phyloP scores from a whole-genome alignment of 345 rosid species.

The Populus ilicifolia region DNA sequence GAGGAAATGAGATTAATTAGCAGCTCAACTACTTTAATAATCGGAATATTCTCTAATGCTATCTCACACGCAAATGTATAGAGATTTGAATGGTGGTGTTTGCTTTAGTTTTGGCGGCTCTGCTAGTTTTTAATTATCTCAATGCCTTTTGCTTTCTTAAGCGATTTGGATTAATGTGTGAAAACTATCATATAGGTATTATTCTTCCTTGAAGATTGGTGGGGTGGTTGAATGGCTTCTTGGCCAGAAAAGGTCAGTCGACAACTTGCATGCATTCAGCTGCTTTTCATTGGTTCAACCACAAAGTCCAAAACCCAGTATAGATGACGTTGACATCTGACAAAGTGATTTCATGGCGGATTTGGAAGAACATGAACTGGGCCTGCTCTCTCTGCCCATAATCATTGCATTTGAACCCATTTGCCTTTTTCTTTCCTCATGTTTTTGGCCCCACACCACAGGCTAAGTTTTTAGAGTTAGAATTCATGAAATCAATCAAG shows the following conservation, averaged over 20 bases:
- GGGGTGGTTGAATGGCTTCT: background rate
- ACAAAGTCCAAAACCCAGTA: background rate
- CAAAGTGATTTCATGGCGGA: background rate
- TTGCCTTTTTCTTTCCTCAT: background rate
- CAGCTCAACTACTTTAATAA: conserved; percentile 11
- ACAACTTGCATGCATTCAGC: background rate
- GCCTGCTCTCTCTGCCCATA: background rate
- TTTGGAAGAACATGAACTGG: background rate
- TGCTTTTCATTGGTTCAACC: background rate
- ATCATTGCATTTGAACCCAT: background rate
- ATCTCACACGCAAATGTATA: conserved; percentile 10
- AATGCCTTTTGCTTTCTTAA: no score
- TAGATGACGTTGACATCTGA: background rate
- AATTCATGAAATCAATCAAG: no score
- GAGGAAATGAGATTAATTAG: background rate
- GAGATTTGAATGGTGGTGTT: conserved; percentile 1
- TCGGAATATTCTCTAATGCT: background rate
- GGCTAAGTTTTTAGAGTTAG: background rate
- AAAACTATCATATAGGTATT: background rate
- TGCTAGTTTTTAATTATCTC: background rate
- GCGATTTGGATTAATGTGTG: background rate
- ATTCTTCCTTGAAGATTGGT: background rate
- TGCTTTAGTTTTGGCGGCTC: background rate
- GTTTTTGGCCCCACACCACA: background rate
- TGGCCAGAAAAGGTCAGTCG: background rate